A percentile compares a stretch with the other conserved stretches of the same genome.
These are phyloP conservation scores for Oryza longistaminata DNA, from an alignment of 176 grass and related monocot species.

Conservation along the genomic window DNA sequence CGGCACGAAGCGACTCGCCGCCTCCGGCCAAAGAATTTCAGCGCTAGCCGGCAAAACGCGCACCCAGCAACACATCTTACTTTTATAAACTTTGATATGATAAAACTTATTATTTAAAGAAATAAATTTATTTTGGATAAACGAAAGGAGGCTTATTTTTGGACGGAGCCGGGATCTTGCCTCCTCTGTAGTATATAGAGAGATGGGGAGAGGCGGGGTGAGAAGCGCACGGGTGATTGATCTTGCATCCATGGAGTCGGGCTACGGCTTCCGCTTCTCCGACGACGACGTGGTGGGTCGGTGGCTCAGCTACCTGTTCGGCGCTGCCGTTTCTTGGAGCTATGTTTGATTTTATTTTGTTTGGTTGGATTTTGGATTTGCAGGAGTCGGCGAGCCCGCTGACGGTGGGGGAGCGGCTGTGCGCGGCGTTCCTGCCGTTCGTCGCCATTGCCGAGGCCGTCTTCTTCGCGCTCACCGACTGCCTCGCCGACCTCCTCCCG, in stretches of 20 bases:
- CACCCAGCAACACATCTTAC: too few relatives aligned
- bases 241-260: slow-evolving; percentile 20
- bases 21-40: too few relatives aligned
- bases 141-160: too few relatives aligned
- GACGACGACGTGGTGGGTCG: slow-evolving; percentile 17
- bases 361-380: neutral
- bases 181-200: neutral
- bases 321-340: neutral
- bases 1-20: too few relatives aligned
- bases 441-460: slow-evolving; percentile 53
- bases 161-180: fast-evolving
- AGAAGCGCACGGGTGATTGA: neutral
- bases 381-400: slow-evolving; percentile 61
- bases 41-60: too few relatives aligned
- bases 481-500: slow-evolving; percentile 48
- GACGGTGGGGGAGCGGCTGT: slow-evolving; percentile 72
- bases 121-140: too few relatives aligned
- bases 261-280: slow-evolving; percentile 38
- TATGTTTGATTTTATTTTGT: neutral
- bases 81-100: too few relatives aligned
- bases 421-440: slow-evolving; percentile 52
- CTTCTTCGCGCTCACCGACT: slow-evolving; percentile 58
- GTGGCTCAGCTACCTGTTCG: neutral
- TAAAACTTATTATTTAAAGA: too few relatives aligned
- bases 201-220: neutral